Evolutionary conservation across 106 monocot genomes (phyloP).

Genomic region (Dendrobium chrysotoxum): DNA sequence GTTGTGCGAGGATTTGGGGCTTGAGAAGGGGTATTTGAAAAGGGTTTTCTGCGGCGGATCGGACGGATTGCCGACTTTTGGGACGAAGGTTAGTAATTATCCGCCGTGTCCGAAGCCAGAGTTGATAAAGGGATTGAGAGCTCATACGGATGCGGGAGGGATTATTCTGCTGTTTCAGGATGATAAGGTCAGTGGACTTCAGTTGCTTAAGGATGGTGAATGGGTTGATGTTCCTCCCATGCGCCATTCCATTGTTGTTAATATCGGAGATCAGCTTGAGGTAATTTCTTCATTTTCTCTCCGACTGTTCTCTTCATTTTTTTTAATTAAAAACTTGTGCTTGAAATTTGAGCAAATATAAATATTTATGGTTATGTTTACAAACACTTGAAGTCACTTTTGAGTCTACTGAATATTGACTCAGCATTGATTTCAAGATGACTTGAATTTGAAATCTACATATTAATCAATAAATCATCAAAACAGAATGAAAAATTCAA

Average conservation of each 20-base stretch:
- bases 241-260: conserved; percentile 61
- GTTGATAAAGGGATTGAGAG: conserved; percentile 50
- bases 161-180: conserved; percentile 83
- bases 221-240: conserved; percentile 76
- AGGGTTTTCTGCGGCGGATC: conserved; percentile 45
- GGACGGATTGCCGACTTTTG: conserved; percentile 54
- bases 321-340: too few species aligned
- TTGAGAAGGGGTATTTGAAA: conserved; percentile 72
- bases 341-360: too few species aligned
- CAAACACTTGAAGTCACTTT: too few species aligned
- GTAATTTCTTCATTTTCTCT: neutral
- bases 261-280: conserved; percentile 76
- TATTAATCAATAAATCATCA: too few species aligned
- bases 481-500: neutral
- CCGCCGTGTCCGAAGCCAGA: conserved; percentile 72
- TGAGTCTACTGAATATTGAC: too few species aligned
- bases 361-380: too few species aligned
- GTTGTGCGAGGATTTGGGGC: conserved; percentile 69
- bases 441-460: too few species aligned
- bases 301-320: too few species aligned
- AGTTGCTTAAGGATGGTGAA: conserved; percentile 55
- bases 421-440: too few species aligned
- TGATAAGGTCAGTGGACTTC: conserved; percentile 63
- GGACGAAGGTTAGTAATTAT: conserved; percentile 80
- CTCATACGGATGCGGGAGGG: conserved; percentile 83